Evolutionary conservation across 805 yeast species (phyloP).

Genomic region (Teunomyces kruisii): DNA sequence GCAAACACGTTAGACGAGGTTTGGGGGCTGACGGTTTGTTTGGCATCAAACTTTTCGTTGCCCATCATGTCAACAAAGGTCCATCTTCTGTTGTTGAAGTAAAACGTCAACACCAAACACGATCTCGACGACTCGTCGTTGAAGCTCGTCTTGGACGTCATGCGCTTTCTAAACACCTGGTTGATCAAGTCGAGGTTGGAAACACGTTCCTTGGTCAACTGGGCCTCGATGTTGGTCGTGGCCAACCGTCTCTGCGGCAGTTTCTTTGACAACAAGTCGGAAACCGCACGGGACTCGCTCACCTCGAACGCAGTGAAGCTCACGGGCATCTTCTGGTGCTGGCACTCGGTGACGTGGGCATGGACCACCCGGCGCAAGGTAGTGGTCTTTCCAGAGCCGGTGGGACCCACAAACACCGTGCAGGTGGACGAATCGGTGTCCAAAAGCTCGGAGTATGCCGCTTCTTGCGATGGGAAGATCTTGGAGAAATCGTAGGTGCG

Average conservation of each 20-base stretch:
- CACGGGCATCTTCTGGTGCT: conserved; percentile 1
- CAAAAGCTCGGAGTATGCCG: conserved; percentile 8
- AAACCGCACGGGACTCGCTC: conserved; percentile 21
- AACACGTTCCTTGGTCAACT: conserved; percentile 12
- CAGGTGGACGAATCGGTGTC: conserved; percentile 12
- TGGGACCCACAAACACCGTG: conserved; percentile 27
- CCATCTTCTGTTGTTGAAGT: conserved; percentile 15
- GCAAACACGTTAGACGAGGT: conserved; percentile 25
- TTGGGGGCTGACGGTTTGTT: conserved; percentile 3
- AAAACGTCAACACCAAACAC: conserved; percentile 25
- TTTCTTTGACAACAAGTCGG: conserved; percentile 24
- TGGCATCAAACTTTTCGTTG: conserved; percentile 22
- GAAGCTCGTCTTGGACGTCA: conserved; percentile 19
- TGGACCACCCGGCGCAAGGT: conserved; percentile 19
- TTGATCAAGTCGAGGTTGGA: conserved; percentile 8
- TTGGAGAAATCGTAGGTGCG: conserved; percentile 21
- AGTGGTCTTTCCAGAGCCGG: conserved; percentile 35
- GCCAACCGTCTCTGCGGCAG: conserved; percentile 6
- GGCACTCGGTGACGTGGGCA: conserved; percentile 10
- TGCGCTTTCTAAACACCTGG: conserved; percentile 14
- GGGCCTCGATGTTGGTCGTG: conserved; percentile 14
- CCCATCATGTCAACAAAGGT: conserved; percentile 32
- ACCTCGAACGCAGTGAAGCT: conserved; percentile 30
- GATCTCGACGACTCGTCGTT: conserved; percentile 24
- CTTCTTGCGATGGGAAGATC: conserved; percentile 12